Evolutionary conservation across 2,329 filamentous ascomycete genomes (phyloP).

Genomic region (Fusarium albosuccineum): DNA sequence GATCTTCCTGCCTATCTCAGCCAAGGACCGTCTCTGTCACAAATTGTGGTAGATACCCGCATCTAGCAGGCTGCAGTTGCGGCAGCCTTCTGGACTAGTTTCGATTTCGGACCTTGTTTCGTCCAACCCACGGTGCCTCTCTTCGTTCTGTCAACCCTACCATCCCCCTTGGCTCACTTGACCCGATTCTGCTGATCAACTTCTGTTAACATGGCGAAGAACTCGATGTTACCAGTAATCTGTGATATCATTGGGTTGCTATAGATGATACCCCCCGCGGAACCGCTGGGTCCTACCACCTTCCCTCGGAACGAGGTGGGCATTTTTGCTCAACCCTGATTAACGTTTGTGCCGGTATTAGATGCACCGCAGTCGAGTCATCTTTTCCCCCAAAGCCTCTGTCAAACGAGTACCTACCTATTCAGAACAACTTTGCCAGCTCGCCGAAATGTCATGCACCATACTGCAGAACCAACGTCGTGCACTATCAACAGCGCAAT

Average conservation of each 20-base stretch:
- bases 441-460: neutral
- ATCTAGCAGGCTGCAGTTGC: slow-evolving; percentile 18
- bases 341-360: neutral
- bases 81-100: slow-evolving; percentile 22
- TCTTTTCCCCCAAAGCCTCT: neutral
- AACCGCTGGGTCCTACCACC: neutral
- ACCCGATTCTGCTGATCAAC: neutral
- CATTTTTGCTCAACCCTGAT: neutral
- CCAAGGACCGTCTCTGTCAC: slow-evolving; percentile 12
- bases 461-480: neutral
- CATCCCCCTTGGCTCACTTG: slow-evolving; percentile 2
- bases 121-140: slow-evolving; percentile 18
- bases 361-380: neutral
- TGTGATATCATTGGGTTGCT: slow-evolving; percentile 7
- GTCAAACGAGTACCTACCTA: neutral
- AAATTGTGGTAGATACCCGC: slow-evolving; percentile 11
- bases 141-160: neutral
- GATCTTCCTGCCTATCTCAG: slow-evolving; percentile 2
- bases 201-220: neutral
- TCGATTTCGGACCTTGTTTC: slow-evolving; percentile 21
- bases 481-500: neutral
- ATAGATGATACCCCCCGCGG: neutral
- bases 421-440: neutral
- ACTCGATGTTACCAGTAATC: neutral
- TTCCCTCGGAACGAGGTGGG: neutral